These are phyloP conservation scores for Sophora flavescens DNA, from an alignment of 306 rosid genomes.

Conservation along the genomic window DNA sequence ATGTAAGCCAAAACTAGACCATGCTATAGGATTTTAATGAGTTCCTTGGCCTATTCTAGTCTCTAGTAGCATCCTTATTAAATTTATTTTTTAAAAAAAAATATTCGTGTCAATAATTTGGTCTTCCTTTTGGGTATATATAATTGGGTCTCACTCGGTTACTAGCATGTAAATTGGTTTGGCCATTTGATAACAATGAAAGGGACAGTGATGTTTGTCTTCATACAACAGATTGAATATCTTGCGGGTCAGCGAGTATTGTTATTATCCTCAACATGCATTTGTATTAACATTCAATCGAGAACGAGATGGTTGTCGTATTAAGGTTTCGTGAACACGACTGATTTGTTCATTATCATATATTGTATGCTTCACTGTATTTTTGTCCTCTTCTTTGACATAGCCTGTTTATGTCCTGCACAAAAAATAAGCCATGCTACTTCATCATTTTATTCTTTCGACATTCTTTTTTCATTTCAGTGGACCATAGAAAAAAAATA, in stretches of 20 bases:
- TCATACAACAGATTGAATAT: conserved; percentile 15
- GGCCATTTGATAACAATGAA: conserved; percentile 44
- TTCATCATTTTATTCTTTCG: conserved; percentile 40
- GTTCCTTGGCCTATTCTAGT: too few species aligned
- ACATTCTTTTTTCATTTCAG: conserved; percentile 47
- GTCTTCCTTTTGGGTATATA: not conserved
- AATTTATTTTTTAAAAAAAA: not conserved
- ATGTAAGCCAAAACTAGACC: too few species aligned
- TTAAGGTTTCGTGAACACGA: conserved; percentile 37
- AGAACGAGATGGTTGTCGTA: conserved; percentile 48
- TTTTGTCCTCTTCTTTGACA: conserved; percentile 40
- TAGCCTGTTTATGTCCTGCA: conserved; percentile 38
- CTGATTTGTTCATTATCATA: conserved; percentile 38
- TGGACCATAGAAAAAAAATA: conserved; percentile 15
- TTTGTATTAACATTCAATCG: conserved; percentile 30
- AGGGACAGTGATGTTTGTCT: conserved; percentile 42
- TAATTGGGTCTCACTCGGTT: conserved; percentile 5
- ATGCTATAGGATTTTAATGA: too few species aligned
- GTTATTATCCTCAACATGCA: conserved; percentile 40
- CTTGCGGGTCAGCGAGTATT: conserved; percentile 1
- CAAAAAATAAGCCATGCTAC: conserved; percentile 30
- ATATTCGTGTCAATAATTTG: conserved; percentile 13
- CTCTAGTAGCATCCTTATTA: not conserved
- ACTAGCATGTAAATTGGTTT: conserved; percentile 12
- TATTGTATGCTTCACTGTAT: conserved; percentile 42